Base-by-base conservation (phyloP, 1,139 yeast species). In the Candida frijolesensis region DNA sequence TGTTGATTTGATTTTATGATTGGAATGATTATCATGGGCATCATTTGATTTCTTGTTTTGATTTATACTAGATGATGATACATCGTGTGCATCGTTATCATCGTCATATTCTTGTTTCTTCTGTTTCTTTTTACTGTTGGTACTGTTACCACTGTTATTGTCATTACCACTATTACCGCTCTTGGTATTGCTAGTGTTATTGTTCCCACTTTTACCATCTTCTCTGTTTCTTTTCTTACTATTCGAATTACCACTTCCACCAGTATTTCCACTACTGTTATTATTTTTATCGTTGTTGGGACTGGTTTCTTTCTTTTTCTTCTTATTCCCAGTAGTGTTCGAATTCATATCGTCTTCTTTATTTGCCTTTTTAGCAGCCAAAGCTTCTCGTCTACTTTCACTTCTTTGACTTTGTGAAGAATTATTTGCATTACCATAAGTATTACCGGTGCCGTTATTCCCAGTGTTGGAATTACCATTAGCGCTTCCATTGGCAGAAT, bases 351-450 rank as follows among this genome's bases (percentile, higher is more conserved):
- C 77, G 40, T 76, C 80, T 41, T 68, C 77, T 37, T 68, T 72
- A 30, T 47, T 51, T 15, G 89, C 89, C 65, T 85, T 88, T 59
- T 82, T 85, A 1, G 97, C 97, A 2, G 96, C 97, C 62, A 92
- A 77, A 2, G 97, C 97, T 64, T 91, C 97, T 54, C 98, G 78
- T 58, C 97, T 77, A 46, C 89, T 82, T 70, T 91, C 98, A 62
- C 89, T 81, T 55, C 95, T 75, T 57, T 85, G 84, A 41, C 85
- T 77, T 54, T 87, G 92, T 0, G 85, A 84, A 1, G 87, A 80
- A 57, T 86, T 79, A 25, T 25, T 25, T 4, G 10, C 8, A 25
- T 25, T 25, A 25, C 29, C 29, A 25, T 25, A 8, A 9, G 29
- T 25, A 19, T 19, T 19, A 19, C 22, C 22, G 29, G 29, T 25